Base-by-base conservation (phyloP, 2,329 filamentous ascomycete genomes). In the Leptographium radiaticola region DNA sequence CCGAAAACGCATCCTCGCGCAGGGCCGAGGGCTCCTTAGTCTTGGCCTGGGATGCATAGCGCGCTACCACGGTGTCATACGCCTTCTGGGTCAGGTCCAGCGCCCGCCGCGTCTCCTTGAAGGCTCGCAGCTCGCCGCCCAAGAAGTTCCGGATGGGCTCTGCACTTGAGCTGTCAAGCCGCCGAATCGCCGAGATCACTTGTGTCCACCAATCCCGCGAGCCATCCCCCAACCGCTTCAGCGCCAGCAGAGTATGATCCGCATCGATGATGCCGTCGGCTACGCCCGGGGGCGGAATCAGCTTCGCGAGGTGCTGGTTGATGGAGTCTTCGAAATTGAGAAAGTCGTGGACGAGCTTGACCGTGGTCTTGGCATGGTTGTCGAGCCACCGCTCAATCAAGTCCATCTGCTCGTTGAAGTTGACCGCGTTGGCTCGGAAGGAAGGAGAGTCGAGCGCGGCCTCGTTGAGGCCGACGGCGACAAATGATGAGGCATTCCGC, bases 401-500 rank as follows among this genome's bases (percentile, higher is more conserved):
- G 60, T 97, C 93, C 63, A 95, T 81, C 71, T 98, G 91, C 60
- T 97, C 93, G 58, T 82, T 79, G 65, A 95, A 95, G 71, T 96
- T 89, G 48, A 86, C 72, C 44, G 88, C 81, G 25, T 87, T 87
- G 48, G 90, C 88, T 59, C 93, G 88, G 68, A 97, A 97, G 39
- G 90, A 94, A 31, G 93, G 93, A 42, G 90, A 96, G 70, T 98
- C 93, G 71, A 97, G 86, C 20, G 89, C 87, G 51, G 93, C 93
- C 77, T 98, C 93, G 71, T 91, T 93, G 62, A 97, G 78, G 57
- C 84, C 83, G 39, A 97, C 90, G 46, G 93, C 89, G 55, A 81
- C 74, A 36, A 72, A 70, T 39, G 74, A 70, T 57, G 66, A 68
- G n/a, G 61, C 10, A 11, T 48, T 31, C 30, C 36, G 20, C 15